phyloP scores from a whole-genome alignment of 2,329 filamentous ascomycete genomes.

The Trichoderma brevicompactum region DNA sequence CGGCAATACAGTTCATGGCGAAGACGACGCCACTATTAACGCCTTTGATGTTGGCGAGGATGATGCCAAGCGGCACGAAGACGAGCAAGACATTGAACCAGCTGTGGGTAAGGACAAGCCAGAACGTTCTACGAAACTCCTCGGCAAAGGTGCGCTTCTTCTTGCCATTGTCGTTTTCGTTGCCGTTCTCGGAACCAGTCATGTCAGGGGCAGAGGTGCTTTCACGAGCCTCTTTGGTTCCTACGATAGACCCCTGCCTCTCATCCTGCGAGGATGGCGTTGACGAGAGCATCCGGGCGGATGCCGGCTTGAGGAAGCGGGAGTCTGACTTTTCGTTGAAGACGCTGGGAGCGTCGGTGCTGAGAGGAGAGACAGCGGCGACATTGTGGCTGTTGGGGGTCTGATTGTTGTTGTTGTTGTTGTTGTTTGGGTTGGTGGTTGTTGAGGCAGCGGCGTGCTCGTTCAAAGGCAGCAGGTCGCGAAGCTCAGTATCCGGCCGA shows the following conservation, averaged over 20 bases:
- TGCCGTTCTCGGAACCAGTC: constrained; percentile 38
- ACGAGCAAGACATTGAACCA: constrained; percentile 78
- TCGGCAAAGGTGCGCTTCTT: constrained; percentile 50
- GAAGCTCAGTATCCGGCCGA: constrained; percentile 42
- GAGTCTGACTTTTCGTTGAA: constrained; percentile 33
- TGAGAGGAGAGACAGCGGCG: constrained; percentile 12
- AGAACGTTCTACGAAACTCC: constrained; percentile 55
- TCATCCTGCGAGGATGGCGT: constrained; percentile 55
- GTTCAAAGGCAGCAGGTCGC: constrained; percentile 22
- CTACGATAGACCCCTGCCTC: constrained; percentile 63
- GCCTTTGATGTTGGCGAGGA: constrained; percentile 58
- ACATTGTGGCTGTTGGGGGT: constrained; percentile 37
- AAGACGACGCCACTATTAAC: constrained; percentile 67
- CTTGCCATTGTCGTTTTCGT: constrained; percentile 35
- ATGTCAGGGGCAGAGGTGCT: constrained; percentile 35
- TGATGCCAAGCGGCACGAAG: constrained; percentile 79
- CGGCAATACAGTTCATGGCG: constrained; percentile 74
- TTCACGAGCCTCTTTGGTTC: constrained; percentile 33
- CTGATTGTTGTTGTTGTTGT: constrained; percentile 31
- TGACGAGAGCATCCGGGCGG: constrained; percentile 38
- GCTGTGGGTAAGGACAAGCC: constrained; percentile 69
- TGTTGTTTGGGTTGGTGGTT: constrained; percentile 34
- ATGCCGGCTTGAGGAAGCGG: constrained; percentile 33
- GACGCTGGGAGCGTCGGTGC: constrained; percentile 25
- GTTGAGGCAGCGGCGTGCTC: constrained; percentile 8